These are phyloP conservation scores for Oropetium thomaeum DNA, from an alignment of 176 grass and related monocot genomes.

Conservation along the genomic window DNA sequence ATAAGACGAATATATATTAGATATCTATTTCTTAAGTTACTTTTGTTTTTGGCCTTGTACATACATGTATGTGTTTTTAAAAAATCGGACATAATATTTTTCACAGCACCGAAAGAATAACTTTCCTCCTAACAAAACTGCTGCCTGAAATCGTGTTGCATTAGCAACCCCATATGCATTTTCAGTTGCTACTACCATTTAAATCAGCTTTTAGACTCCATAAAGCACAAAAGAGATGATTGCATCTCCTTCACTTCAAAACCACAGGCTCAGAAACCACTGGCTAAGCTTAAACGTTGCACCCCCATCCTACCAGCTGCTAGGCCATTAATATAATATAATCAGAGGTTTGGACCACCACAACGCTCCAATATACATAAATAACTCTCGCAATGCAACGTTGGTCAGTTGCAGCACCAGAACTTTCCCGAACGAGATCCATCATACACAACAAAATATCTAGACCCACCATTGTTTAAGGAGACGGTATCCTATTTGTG, in stretches of 20 bases:
- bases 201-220: slow-evolving; percentile 6
- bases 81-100: neutral
- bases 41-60: no score
- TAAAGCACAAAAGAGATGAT: slow-evolving; percentile 22
- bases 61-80: no score
- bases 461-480: slow-evolving; percentile 29
- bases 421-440: slow-evolving; percentile 40
- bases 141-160: neutral
- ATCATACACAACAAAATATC: slow-evolving; percentile 23
- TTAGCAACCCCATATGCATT: neutral
- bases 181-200: neutral
- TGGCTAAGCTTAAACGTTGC: neutral
- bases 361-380: slow-evolving; percentile 1
- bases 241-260: slow-evolving; percentile 27
- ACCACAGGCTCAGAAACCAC: neutral
- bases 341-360: slow-evolving; percentile 17
- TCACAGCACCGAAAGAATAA: neutral
- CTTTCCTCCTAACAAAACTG: slow-evolving; percentile 11
- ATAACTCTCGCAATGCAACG: slow-evolving; percentile 25
- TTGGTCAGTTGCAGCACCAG: slow-evolving; percentile 32
- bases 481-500: slow-evolving; percentile 3
- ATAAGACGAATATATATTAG: no score
- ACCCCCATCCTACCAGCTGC: neutral
- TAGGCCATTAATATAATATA: neutral
- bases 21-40: no score